Conservation (phyloP, 2,329 filamentous ascomycete species). For the Metarhizium rileyi region DNA sequence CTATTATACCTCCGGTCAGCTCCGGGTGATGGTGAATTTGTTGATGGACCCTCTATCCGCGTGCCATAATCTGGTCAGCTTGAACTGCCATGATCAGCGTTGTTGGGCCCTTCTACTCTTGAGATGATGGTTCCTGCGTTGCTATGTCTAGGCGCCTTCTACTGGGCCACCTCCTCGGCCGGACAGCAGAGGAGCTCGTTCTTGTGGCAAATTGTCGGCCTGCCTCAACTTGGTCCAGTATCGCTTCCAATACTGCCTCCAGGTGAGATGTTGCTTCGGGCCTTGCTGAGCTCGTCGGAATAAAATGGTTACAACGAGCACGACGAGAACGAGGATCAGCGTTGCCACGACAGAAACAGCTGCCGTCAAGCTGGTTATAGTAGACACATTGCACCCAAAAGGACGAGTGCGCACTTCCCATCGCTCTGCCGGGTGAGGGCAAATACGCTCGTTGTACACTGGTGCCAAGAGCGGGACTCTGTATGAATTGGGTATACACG, state of each 20-base stretch:
- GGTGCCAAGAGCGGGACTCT: slow-evolving; percentile 38
- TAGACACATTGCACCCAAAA: slow-evolving; percentile 26
- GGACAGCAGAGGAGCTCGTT: slow-evolving; percentile 17
- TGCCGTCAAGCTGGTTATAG: slow-evolving; percentile 22
- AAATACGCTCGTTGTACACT: slow-evolving; percentile 38
- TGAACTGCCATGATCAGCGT: neutral
- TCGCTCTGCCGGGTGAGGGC: slow-evolving; percentile 37
- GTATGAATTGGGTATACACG: slow-evolving; percentile 43
- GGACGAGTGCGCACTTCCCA: slow-evolving; percentile 28
- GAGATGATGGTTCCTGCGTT: neutral
- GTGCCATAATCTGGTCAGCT: neutral
- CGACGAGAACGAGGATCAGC: slow-evolving; percentile 15
- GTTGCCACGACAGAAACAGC: slow-evolving; percentile 20
- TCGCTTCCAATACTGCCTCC: slow-evolving; percentile 11
- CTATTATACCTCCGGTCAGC: slow-evolving; percentile 80
- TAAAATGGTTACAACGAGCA: slow-evolving; percentile 8
- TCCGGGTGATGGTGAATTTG: slow-evolving; percentile 48
- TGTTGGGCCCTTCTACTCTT: neutral
- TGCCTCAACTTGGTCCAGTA: slow-evolving; percentile 7
- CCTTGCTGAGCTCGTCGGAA: slow-evolving; percentile 13
- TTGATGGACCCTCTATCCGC: neutral
- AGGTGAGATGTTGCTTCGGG: slow-evolving; percentile 13
- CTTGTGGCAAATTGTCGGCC: neutral
- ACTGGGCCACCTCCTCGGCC: neutral
- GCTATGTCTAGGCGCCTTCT: neutral